Evolutionary conservation across 768 basidiomycete species (phyloP).

Genomic region (Ramaria sp.): DNA sequence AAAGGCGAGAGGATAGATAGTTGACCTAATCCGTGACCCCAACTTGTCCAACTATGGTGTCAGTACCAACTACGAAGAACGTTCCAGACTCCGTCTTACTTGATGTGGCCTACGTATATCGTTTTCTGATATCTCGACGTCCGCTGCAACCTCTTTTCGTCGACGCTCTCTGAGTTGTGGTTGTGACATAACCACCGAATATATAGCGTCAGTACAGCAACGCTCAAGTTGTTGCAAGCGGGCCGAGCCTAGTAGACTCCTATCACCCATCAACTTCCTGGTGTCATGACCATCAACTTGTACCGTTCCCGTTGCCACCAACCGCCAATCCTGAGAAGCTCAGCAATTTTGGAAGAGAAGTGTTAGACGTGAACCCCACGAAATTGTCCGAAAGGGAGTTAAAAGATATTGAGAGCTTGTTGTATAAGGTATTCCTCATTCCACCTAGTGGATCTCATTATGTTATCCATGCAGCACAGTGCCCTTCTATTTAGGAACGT

Average conservation of each 20-base stretch:
- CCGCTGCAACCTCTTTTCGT: neutral
- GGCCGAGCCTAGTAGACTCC: too few species aligned
- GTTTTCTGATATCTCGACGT: neutral
- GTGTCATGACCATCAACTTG: constrained; percentile 55
- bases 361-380: constrained; percentile 56
- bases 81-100: neutral
- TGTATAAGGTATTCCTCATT: constrained; percentile 54
- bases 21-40: neutral
- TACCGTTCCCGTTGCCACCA: constrained; percentile 59
- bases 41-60: neutral
- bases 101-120: neutral
- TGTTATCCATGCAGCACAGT: constrained; percentile 37
- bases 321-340: constrained; percentile 61
- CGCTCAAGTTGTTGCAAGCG: too few species aligned
- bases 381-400: constrained; percentile 49
- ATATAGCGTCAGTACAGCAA: neutral
- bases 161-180: constrained; percentile 5
- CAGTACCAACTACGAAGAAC: neutral
- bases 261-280: too few species aligned
- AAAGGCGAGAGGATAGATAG: neutral
- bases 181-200: neutral
- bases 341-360: constrained; percentile 62
- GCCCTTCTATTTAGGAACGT: constrained; percentile 66
- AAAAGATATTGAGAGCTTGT: constrained; percentile 51
- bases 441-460: neutral